Conservation (phyloP, 495 filamentous ascomycete species). For the Astrocystis sublimbata region DNA sequence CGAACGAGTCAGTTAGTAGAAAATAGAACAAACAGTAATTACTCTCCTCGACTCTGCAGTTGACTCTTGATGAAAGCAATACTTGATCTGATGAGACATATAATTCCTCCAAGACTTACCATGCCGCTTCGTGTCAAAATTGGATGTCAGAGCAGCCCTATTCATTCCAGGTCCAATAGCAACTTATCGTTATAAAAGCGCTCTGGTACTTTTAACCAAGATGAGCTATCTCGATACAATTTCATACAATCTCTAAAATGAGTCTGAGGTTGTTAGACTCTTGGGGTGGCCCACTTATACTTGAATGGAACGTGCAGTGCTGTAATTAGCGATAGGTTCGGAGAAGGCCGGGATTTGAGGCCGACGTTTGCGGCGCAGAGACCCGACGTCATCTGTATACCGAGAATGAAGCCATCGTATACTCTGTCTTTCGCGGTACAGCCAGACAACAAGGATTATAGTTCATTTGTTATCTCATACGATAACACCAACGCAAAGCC, state of each 20-base stretch:
- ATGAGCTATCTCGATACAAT: not conserved
- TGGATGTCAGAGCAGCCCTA: not conserved
- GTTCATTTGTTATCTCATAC: not conserved
- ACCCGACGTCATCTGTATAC: conserved; percentile 1
- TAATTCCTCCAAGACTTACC: too few species aligned
- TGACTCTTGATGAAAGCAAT: too few species aligned
- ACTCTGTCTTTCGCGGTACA: not conserved
- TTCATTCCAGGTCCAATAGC: not conserved
- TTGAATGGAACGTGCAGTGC: too few species aligned
- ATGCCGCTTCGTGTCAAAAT: too few species aligned
- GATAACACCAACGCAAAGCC: not conserved
- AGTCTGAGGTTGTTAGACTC: not conserved
- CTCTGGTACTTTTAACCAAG: not conserved
- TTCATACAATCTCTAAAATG: too few species aligned
- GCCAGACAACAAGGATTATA: not conserved
- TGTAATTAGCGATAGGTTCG: not conserved
- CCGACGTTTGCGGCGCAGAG: not conserved
- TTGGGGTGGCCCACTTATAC: not conserved
- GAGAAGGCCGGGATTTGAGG: not conserved
- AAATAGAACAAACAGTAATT: too few species aligned
- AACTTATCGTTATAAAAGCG: not conserved
- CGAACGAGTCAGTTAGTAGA: too few species aligned
- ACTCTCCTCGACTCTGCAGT: too few species aligned
- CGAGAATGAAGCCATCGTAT: conserved; percentile 8
- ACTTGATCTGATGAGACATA: too few species aligned